Evolutionary conservation across 192 early-diverging fungal species (phyloP), one percentile per base, ranked within the genome.

Genomic region (Coemansia sp.): DNA sequence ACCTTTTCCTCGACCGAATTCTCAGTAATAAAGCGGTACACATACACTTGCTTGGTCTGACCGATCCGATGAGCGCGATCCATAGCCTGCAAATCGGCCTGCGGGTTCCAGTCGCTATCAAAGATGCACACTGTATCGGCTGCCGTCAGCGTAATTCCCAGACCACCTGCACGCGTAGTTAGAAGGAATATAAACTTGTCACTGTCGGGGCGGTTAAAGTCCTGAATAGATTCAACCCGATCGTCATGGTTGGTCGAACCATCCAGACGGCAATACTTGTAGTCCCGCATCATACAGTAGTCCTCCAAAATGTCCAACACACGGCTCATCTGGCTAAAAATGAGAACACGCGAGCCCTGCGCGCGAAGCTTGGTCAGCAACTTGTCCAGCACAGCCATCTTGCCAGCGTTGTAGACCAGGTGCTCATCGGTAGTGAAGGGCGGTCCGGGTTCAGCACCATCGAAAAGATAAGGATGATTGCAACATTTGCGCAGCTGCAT

Each of bases 61-160:
- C 97, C 97, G 56, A 99, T 99, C 73, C 97, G 93, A 83, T 99
- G 97, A 6, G 97, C 97, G 52, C 97, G 92, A 79, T 99, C 97
- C 85, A 95, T 92, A 17, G 94, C 95, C 79, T 93, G 92, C 14
- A 94, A 78, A 80, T 97, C 92, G 2, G 90, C 90, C 76, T 92
- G 90, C 29, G 92, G 92, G 65, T 93, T 94, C 95, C 94, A 97
- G 76, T 97, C 95, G 68, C 88, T 96, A 73, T 98, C 97, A 69
- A 90, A 99, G 62, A 99, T 88, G 56, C 97, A 85, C 39, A 99
- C 97, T 50, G 89, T 94, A 73, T 99, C 95, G 24, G 97, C 97
- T 5, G 93, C 90, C 0, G 93, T 94, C 65, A 99, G 81, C 62
- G 97, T 99, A 74, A 99, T 99, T 58, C 97, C 97, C 23, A 99